Conservation (phyloP, 495 filamentous ascomycete species). For the Schizothecium vesticola region DNA sequence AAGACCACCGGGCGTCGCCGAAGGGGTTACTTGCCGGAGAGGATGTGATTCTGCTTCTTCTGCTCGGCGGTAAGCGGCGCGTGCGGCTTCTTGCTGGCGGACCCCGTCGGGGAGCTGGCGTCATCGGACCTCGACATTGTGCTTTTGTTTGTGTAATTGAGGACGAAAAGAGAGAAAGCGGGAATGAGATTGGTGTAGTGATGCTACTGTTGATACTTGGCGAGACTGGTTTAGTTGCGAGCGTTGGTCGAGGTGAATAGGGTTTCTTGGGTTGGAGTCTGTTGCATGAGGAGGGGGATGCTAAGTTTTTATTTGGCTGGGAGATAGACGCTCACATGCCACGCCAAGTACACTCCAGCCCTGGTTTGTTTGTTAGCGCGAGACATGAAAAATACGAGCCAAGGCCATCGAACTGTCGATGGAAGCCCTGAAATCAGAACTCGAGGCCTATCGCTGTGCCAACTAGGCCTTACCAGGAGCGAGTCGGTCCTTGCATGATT, state of each 20-base stretch:
- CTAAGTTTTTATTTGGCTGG: too few species aligned
- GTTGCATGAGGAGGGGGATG: neutral
- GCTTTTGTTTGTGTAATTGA: neutral
- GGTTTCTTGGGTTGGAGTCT: neutral
- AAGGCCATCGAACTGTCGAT: too few species aligned
- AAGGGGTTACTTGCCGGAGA: constrained; percentile 45
- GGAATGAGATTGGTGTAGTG: neutral
- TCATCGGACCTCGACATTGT: neutral
- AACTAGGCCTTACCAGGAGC: too few species aligned
- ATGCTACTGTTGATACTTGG: neutral
- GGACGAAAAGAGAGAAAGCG: neutral
- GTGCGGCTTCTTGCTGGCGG: neutral
- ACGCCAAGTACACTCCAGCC: too few species aligned
- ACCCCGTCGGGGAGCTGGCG: neutral
- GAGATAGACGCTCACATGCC: neutral
- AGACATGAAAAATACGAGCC: too few species aligned
- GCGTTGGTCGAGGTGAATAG: neutral
- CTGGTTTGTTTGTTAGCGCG: too few species aligned
- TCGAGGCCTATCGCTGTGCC: too few species aligned
- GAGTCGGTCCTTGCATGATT: too few species aligned
- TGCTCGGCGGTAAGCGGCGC: constrained; percentile 70
- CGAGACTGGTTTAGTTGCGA: neutral
- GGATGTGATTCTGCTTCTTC: constrained; percentile 89
- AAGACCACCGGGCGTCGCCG: neutral
- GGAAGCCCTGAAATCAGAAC: too few species aligned